Percentiles rank a stretch among this genome's conserved stretches.
These are phyloP conservation scores for Termitomyces heimii DNA, from an alignment of 768 basidiomycete species.

Conservation along the genomic window DNA sequence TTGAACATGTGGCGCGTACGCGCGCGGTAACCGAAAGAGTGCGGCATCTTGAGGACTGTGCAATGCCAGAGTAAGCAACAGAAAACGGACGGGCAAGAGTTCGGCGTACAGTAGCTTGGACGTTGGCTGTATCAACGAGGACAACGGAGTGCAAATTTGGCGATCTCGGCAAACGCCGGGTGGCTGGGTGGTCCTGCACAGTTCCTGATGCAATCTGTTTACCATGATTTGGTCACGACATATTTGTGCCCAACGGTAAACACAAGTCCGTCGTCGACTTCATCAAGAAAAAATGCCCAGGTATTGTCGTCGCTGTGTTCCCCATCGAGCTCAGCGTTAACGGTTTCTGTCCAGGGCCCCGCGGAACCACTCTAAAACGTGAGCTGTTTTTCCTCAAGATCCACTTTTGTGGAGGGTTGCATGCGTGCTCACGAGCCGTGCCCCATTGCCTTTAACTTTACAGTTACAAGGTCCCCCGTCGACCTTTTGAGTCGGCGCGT, in stretches of 20 bases:
- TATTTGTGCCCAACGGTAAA: constrained; percentile 17
- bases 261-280: constrained; percentile 30
- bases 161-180: constrained; percentile 49
- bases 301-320: constrained; percentile 38
- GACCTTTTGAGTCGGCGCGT: constrained; percentile 95
- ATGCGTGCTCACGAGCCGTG: constrained; percentile 64
- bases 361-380: constrained; percentile 93
- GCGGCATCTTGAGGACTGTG: constrained; percentile 88
- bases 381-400: constrained; percentile 63
- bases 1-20: constrained; percentile 99
- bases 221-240: constrained; percentile 25
- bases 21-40: constrained; percentile 99
- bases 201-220: constrained; percentile 44
- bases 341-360: constrained; percentile 58
- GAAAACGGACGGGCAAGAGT: constrained; percentile 10
- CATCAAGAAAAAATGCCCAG: constrained; percentile 80
- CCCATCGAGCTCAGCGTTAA: constrained; percentile 20
- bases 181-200: constrained; percentile 63
- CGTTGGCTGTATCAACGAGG: constrained; percentile 35
- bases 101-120: constrained; percentile 44
- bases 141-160: constrained; percentile 21
- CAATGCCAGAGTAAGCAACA: constrained; percentile 14
- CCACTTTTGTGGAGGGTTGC: constrained; percentile 65
- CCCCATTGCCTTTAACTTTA: constrained; percentile 52
- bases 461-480: constrained; percentile 98